Conservation (phyloP, 2,329 filamentous ascomycete genomes). For the Aspergillus oerlinghausenensis region DNA sequence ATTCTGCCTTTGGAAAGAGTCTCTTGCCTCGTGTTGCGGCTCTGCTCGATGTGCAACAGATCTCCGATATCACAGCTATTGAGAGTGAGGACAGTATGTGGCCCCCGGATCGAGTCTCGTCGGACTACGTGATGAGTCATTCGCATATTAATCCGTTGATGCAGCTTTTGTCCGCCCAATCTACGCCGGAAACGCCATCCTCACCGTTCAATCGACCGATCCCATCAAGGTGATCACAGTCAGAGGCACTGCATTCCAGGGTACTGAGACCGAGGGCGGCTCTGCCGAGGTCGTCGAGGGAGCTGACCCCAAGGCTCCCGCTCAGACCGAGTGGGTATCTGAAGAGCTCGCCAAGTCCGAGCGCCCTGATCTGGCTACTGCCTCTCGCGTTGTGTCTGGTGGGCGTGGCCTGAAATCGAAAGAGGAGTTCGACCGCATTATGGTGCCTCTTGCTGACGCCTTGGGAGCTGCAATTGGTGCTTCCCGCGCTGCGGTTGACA, state of each 20-base stretch:
- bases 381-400: slow-evolving; percentile 82
- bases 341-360: slow-evolving; percentile 92
- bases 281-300: slow-evolving; percentile 76
- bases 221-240: slow-evolving; percentile 84
- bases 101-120: background rate
- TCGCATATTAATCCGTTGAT: slow-evolving; percentile 13
- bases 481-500: slow-evolving; percentile 91
- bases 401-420: slow-evolving; percentile 95
- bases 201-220: slow-evolving; percentile 89
- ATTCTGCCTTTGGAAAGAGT: slow-evolving; percentile 96
- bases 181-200: slow-evolving; percentile 95
- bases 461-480: slow-evolving; percentile 95
- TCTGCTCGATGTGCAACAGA: slow-evolving; percentile 83
- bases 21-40: slow-evolving; percentile 87
- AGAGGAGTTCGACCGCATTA: slow-evolving; percentile 91
- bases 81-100: slow-evolving; percentile 75
- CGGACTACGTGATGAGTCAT: slow-evolving; percentile 15
- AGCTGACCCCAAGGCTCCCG: slow-evolving; percentile 72
- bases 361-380: slow-evolving; percentile 88
- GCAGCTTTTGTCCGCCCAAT: slow-evolving; percentile 86
- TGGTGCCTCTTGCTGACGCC: slow-evolving; percentile 86
- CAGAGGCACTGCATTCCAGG: slow-evolving; percentile 84
- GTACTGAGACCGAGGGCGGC: slow-evolving; percentile 65
- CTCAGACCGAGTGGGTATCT: slow-evolving; percentile 80
- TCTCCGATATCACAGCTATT: slow-evolving; percentile 85